phyloP scores from a whole-genome alignment of 73 alveolate species.

The Stentor coeruleus region DNA sequence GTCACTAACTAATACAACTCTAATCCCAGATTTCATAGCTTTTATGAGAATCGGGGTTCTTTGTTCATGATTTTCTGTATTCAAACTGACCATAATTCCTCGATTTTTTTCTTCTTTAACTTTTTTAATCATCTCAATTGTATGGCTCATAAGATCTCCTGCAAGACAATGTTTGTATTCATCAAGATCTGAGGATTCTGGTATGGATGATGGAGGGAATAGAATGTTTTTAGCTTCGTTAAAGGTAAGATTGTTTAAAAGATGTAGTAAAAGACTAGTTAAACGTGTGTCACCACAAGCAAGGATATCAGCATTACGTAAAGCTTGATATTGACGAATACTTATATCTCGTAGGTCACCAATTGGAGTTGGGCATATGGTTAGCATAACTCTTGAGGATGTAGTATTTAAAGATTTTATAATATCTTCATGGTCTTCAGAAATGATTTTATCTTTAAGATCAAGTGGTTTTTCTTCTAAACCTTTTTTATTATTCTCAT shows the following conservation, averaged over 20 bases:
- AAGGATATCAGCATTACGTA: conserved; percentile 62
- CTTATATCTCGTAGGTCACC: conserved; percentile 75
- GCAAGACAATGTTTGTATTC: conserved; percentile 32
- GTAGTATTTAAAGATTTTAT: conserved; percentile 27
- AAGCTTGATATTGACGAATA: conserved; percentile 63
- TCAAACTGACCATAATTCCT: conserved; percentile 69
- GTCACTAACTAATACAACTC: conserved; percentile 74
- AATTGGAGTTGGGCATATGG: conserved; percentile 84
- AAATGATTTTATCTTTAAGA: not conserved
- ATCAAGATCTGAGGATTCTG: conserved; percentile 39
- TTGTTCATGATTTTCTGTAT: conserved; percentile 63
- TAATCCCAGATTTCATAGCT: conserved; percentile 71
- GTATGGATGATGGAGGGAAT: conserved; percentile 51
- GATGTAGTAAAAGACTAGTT: conserved; percentile 71
- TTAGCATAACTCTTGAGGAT: conserved; percentile 33
- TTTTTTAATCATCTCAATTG: conserved; percentile 42
- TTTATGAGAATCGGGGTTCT: conserved; percentile 68
- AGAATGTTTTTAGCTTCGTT: conserved; percentile 38
- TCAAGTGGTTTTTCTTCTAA: not conserved
- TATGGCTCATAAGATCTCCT: conserved; percentile 50
- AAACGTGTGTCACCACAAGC: conserved; percentile 88
- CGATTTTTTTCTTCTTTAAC: conserved; percentile 70
- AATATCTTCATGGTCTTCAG: conserved; percentile 17
- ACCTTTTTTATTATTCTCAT: not conserved
- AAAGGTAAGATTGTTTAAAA: conserved; percentile 48